Base-by-base conservation (phyloP, 768 basidiomycete genomes). In the Crepidotus variabilis region DNA sequence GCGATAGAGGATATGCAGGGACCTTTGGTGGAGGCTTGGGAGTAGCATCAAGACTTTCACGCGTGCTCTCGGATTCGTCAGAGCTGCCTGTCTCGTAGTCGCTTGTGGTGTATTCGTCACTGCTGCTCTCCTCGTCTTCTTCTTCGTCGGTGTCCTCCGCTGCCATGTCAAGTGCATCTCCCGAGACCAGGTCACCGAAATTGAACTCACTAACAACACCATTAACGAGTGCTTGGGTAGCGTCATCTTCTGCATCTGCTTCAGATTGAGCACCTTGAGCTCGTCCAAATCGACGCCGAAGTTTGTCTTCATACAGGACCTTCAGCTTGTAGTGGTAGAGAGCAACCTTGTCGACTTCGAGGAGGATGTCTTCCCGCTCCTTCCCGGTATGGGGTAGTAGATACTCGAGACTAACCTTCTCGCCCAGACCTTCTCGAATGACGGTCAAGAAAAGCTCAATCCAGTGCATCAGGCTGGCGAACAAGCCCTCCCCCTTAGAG, bases 311-410 rank as follows among this genome's bases (percentile, higher is more conserved):
- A 66, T 97, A 89, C 9, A 91, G 79, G 23, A 98, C 78, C 75
- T 99, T 99, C 57, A 95, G 82, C 68, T 89, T 86, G 74, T 98
- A 97, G 71, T 99, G 96, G 68, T 98, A 95, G 47, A 87, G 75
- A 13, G 94, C 89, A 51, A 98, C 84, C 56, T 83, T 81, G 71
- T 99, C 97, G 3, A 98, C 83, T 67, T 99, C 97, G 45, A 77
- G 74, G 61, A 98, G 74, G 60, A 98, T 86, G 16, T 77, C 82
- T 24, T 72, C 68, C n/a, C 96, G 86, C 57, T 92, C 92, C 51
- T 82, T 70, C 10, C 88, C 91, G 1, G 80, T 81, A 59, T 94
- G 87, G 11, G 97, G 97, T 5, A 98, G 80, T 28, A 98, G 72
- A 65, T 88, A 92, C 64, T 99, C 97, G 49, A 99, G 84, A 61